These are phyloP conservation scores for Wickerhamomyces strasburgensis DNA, from an alignment of 805 yeast genomes.

Conservation along the genomic window DNA sequence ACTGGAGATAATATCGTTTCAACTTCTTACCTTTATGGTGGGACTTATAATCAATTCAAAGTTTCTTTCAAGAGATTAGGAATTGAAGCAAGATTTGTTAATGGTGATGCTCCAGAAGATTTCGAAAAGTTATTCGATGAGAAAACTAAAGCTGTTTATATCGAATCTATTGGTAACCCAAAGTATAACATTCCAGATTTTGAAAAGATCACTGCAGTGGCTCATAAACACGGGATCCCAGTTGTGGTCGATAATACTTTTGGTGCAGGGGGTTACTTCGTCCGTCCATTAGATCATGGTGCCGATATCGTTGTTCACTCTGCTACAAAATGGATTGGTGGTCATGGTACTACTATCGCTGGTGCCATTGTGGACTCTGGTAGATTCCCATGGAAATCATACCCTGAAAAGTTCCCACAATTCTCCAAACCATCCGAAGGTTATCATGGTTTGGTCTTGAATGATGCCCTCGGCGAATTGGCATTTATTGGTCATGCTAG, in stretches of 20 bases:
- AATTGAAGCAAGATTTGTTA: slow-evolving; percentile 77
- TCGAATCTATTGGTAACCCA: slow-evolving; percentile 92
- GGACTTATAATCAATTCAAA: slow-evolving; percentile 93
- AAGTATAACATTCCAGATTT: slow-evolving; percentile 90
- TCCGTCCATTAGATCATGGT: slow-evolving; percentile 81
- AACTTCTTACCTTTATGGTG: slow-evolving; percentile 87
- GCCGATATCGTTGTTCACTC: slow-evolving; percentile 92
- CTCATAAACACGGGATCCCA: slow-evolving; percentile 84
- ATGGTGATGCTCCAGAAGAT: slow-evolving; percentile 71
- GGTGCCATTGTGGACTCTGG: slow-evolving; percentile 91
- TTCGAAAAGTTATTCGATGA: slow-evolving; percentile 72
- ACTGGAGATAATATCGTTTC: slow-evolving; percentile 88
- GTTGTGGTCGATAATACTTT: slow-evolving; percentile 94
- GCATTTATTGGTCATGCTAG: slow-evolving; percentile 81
- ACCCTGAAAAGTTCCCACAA: slow-evolving; percentile 88
- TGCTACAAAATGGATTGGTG: slow-evolving; percentile 97
- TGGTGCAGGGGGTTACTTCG: slow-evolving; percentile 91
- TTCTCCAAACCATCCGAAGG: slow-evolving; percentile 89
- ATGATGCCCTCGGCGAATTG: slow-evolving; percentile 73
- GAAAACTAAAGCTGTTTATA: slow-evolving; percentile 82
- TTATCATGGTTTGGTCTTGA: slow-evolving; percentile 82
- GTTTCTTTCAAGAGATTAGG: slow-evolving; percentile 88
- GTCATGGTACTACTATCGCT: slow-evolving; percentile 92
- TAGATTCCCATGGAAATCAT: slow-evolving; percentile 83
- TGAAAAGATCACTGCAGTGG: slow-evolving; percentile 64